Evolutionary conservation across 305 asterid species (phyloP), one percentile per base, ranked within the genome.

Genomic region (Plantago lanceolata): DNA sequence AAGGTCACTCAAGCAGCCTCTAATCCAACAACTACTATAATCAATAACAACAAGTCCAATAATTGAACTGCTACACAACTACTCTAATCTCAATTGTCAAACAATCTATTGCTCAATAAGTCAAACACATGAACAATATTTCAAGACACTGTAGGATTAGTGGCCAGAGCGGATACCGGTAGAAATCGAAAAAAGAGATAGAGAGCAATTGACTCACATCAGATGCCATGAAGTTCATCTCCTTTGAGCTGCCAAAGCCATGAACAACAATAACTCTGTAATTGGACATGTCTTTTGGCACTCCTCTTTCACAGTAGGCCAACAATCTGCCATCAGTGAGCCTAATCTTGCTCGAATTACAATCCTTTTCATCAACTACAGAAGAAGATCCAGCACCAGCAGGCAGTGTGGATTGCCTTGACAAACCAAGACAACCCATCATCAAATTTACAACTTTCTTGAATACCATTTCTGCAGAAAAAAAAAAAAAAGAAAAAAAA

Each of bases 161-260:
- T n/a, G n/a, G n/a, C n/a, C n/a, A n/a, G n/a, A n/a, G n/a, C n/a
- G n/a, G n/a, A n/a, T n/a, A n/a, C n/a, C n/a, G n/a, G n/a, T n/a
- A n/a, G n/a, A n/a, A n/a, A 57, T 35, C 6, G 19, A 65, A 67
- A 51, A 19, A 59, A 56, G 35, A 18, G 53, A 35, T 40, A 64
- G 43, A 43, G 61, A 28, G 19, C 15, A 40, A 40, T 19, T 21
- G 8, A 68, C 49, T 70, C 73, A 89, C 96, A 75, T 86, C 81
- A 59, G 96, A 72, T 28, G 90, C 95, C 83, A 81, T 75, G 64
- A 92, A 89, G 67, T 74, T 78, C 98, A 89, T 89, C 18, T 92
- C 97, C 74, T 89, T 89, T 61, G 86, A 73, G 82, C 96, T 89
- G 47, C 76, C 98, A 76, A 92, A 92, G 61, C 98, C 98, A 80